Conservation (phyloP, 2,329 filamentous ascomycete species). For the Hansfordia pulvinata region DNA sequence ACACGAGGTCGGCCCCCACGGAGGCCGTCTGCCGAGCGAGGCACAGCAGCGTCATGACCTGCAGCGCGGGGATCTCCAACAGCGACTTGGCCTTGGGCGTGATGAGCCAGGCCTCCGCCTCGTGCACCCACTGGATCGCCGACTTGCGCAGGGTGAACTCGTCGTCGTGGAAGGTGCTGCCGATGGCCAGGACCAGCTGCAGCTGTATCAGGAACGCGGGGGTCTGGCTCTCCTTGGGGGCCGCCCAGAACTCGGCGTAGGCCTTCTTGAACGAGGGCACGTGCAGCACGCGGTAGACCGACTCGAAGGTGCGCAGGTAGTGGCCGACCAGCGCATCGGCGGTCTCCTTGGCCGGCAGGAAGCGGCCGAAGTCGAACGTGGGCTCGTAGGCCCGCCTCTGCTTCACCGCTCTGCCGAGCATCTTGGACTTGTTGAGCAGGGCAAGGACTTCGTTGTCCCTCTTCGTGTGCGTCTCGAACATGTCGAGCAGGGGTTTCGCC, state of each 20-base stretch:
- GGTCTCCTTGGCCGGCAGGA: constrained; percentile 21
- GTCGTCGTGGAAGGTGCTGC: constrained; percentile 31
- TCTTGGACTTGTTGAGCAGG: constrained; percentile 24
- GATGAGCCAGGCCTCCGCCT: constrained; percentile 36
- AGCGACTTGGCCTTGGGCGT: constrained; percentile 31
- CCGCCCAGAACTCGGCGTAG: constrained; percentile 36
- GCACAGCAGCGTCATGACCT: constrained; percentile 36
- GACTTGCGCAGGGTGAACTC: constrained; percentile 24
- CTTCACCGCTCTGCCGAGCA: constrained; percentile 26
- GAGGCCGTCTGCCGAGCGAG: constrained; percentile 32
- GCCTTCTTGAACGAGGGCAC: constrained; percentile 40
- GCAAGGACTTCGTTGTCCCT: constrained; percentile 16
- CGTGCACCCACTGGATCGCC: constrained; percentile 35
- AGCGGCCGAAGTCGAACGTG: neutral
- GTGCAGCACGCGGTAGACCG: constrained; percentile 42
- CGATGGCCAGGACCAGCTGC: constrained; percentile 39
- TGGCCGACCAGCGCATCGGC: constrained; percentile 35
- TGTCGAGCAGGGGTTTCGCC: constrained; percentile 9
- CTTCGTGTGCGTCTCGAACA: constrained; percentile 10
- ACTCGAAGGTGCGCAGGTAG: constrained; percentile 43
- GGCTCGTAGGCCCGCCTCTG: constrained; percentile 15
- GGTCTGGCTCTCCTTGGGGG: constrained; percentile 20
- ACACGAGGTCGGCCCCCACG: constrained; percentile 35
- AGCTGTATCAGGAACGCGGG: constrained; percentile 35
- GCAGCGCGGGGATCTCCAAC: constrained; percentile 32